phyloP scores from a whole-genome alignment of 2,329 filamentous ascomycete genomes.

The Alternaria hordeiaustralica region DNA sequence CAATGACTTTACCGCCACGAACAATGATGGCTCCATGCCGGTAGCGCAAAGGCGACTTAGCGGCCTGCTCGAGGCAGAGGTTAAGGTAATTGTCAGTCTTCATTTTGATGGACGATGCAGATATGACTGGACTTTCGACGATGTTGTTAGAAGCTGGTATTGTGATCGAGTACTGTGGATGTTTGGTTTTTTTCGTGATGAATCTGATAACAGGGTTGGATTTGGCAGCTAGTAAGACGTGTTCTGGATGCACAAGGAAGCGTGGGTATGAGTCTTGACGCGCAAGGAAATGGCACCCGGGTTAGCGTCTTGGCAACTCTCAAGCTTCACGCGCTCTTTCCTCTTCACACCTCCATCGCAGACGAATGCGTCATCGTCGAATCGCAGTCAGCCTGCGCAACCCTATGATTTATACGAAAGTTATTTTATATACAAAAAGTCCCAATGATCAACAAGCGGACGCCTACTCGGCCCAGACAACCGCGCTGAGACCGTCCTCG shows the following conservation, averaged over 20 bases:
- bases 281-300: background rate
- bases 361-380: background rate
- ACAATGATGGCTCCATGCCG: conserved; percentile 60
- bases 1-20: conserved; percentile 61
- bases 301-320: conserved; percentile 15
- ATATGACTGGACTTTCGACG: background rate
- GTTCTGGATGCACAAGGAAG: conserved; percentile 1
- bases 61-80: conserved; percentile 60
- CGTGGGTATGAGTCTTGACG: background rate
- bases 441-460: background rate
- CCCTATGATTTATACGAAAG: background rate
- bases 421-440: background rate
- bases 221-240: background rate
- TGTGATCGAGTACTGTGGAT: background rate
- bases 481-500: conserved; percentile 43
- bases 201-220: background rate
- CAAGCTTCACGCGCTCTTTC: background rate
- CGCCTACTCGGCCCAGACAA: conserved; percentile 43
- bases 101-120: conserved; percentile 38
- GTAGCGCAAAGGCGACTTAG: conserved; percentile 57
- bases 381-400: background rate
- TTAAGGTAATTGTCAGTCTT: conserved; percentile 58
- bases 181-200: background rate
- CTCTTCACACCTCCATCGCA: background rate
- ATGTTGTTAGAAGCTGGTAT: background rate